Evolutionary conservation across 2,329 filamentous ascomycete genomes (phyloP).

Genomic region (Venturia nashicola): DNA sequence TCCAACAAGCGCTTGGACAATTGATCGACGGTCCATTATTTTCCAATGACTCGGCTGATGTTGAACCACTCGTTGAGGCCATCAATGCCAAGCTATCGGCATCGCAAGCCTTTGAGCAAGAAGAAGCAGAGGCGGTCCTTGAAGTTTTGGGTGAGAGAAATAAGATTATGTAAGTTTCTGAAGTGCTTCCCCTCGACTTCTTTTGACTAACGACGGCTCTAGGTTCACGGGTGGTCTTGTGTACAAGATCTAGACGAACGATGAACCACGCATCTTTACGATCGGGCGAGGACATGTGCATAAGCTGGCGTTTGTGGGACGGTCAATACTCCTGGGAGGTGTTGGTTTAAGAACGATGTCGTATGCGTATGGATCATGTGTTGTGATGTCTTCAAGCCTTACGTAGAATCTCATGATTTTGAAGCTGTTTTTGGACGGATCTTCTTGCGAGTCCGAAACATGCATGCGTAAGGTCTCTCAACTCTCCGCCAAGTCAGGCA

Average conservation of each 20-base stretch:
- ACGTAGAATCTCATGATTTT: background rate
- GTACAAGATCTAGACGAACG: slow-evolving; percentile 31
- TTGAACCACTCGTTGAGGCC: slow-evolving; percentile 61
- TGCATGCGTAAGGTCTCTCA: background rate
- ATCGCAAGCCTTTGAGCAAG: slow-evolving; percentile 48
- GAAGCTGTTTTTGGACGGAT: background rate
- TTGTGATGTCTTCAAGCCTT: background rate
- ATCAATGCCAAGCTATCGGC: slow-evolving; percentile 63
- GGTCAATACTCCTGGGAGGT: background rate
- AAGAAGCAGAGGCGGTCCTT: slow-evolving; percentile 67
- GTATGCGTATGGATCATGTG: background rate
- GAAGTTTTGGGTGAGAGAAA: slow-evolving; percentile 71
- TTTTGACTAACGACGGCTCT: background rate
- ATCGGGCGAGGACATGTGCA: background rate
- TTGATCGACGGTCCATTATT: slow-evolving; percentile 77
- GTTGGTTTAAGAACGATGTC: background rate
- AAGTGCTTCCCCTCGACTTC: background rate
- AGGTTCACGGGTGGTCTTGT: slow-evolving; percentile 31
- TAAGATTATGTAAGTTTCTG: slow-evolving; percentile 71
- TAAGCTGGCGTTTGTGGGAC: background rate
- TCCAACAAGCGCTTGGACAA: slow-evolving; percentile 71
- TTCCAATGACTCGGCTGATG: slow-evolving; percentile 67
- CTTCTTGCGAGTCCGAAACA: background rate
- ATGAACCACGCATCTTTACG: background rate
- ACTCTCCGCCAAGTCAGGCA: background rate